phyloP scores from a whole-genome alignment of 306 rosid genomes.

The Psophocarpus tetragonolobus region DNA sequence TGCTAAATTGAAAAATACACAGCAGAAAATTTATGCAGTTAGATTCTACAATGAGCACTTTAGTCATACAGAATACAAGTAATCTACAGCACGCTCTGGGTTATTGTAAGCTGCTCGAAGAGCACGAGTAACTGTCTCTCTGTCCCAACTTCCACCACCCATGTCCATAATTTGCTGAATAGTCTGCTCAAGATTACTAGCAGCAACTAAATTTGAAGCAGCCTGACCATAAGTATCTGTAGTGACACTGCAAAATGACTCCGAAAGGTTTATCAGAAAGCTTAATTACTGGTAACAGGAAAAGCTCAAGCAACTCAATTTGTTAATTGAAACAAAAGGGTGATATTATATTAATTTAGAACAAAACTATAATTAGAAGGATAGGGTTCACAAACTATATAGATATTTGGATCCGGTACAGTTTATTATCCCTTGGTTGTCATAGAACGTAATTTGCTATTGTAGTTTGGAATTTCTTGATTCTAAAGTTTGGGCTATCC shows the following conservation, averaged over 20 bases:
- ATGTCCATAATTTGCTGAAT: slow-evolving; percentile 88
- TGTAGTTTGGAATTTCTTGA: not conserved
- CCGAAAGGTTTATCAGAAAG: slow-evolving; percentile 18
- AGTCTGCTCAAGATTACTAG: slow-evolving; percentile 79
- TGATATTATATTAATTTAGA: not conserved
- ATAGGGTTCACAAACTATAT: not conserved
- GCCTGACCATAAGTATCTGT: slow-evolving; percentile 76
- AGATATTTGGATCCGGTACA: not conserved
- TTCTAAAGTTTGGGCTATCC: slow-evolving; percentile 12
- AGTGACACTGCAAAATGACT: slow-evolving; percentile 51
- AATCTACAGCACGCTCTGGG: slow-evolving; percentile 97
- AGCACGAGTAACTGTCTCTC: slow-evolving; percentile 86
- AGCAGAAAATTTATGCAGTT: slow-evolving; percentile 22
- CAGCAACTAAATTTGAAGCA: slow-evolving; percentile 90
- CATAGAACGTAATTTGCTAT: slow-evolving; percentile 9
- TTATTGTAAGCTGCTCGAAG: slow-evolving; percentile 94
- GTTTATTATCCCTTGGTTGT: not conserved
- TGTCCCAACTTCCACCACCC: slow-evolving; percentile 97
- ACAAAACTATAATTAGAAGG: not conserved
- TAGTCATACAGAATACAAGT: slow-evolving; percentile 88
- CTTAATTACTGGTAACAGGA: slow-evolving; percentile 8
- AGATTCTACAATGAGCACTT: slow-evolving; percentile 12
- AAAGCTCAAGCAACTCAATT: slow-evolving; percentile 31
- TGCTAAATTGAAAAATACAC: slow-evolving; percentile 17
- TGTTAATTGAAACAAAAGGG: slow-evolving; percentile 40